These are phyloP conservation scores for Bacterosira constricta DNA, from an alignment of 108 stramenopile species.

Conservation along the genomic window DNA sequence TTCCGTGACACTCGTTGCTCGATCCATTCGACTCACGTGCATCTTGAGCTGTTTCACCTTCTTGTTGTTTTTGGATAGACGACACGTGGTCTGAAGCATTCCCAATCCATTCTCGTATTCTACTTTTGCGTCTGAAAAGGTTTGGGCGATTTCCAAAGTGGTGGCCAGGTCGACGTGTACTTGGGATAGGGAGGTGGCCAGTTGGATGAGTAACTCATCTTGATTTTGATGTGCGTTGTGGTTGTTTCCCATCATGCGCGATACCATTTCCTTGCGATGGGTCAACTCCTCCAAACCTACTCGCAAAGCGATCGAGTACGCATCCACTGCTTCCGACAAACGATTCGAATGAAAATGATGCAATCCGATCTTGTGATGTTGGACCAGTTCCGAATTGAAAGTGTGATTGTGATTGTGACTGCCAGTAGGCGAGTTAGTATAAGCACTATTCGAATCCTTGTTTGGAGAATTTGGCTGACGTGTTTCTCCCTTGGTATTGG, in stretches of 20 bases:
- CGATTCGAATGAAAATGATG: conserved; percentile 26
- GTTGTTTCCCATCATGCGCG: conserved; percentile 12
- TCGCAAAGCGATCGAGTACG: conserved; percentile 33
- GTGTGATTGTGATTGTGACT: not conserved
- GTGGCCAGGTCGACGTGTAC: conserved; percentile 32
- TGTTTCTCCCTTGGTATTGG: not conserved
- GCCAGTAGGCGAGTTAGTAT: not conserved
- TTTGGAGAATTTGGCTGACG: conserved; percentile 31
- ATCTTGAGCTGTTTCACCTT: conserved; percentile 4
- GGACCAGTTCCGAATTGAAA: conserved; percentile 5
- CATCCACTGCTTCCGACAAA: conserved; percentile 40
- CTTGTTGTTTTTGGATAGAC: conserved; percentile 7
- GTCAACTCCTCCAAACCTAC: conserved; percentile 33
- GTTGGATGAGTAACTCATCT: too few relatives aligned
- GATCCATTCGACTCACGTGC: conserved; percentile 27
- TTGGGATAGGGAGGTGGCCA: conserved; percentile 17
- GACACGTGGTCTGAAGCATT: conserved; percentile 23
- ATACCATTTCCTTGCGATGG: conserved; percentile 20
- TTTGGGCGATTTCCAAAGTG: conserved; percentile 32
- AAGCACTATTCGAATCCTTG: not conserved
- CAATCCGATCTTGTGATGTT: conserved; percentile 11
- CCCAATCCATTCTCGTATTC: conserved; percentile 33
- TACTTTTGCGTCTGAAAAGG: conserved; percentile 17
- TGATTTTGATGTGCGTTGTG: too few relatives aligned
- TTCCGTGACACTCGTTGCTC: conserved; percentile 11